These are phyloP conservation scores for Candida anutae DNA, from an alignment of 1,139 yeast species.

Conservation along the genomic window DNA sequence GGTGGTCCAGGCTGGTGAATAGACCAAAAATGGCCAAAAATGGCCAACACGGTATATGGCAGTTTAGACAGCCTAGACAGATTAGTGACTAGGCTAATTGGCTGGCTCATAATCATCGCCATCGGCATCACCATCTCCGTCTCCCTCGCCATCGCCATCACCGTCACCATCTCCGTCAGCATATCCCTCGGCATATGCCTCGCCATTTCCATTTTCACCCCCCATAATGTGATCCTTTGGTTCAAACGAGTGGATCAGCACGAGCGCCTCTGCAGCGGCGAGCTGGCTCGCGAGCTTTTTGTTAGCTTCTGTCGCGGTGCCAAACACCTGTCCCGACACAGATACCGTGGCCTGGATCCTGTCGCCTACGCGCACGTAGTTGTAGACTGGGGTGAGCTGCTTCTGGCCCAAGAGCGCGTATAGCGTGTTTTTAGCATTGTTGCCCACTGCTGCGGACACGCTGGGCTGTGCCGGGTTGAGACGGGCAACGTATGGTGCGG, in stretches of 20 bases:
- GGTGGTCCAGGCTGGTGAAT: too few species aligned
- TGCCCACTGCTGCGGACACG: slow-evolving; percentile 8
- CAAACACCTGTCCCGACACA: slow-evolving; percentile 22
- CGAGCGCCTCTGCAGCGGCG: slow-evolving; percentile 24
- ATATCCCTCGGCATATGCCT: background rate
- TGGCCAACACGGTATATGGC: too few species aligned
- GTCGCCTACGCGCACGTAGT: slow-evolving; percentile 10
- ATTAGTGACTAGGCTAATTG: background rate
- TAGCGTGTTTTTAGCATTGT: slow-evolving; percentile 18
- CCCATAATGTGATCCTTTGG: background rate
- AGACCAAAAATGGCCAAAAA: too few species aligned
- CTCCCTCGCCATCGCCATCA: background rate
- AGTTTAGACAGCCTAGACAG: too few species aligned
- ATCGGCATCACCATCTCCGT: background rate
- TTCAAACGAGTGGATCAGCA: background rate
- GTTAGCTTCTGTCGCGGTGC: slow-evolving; percentile 23
- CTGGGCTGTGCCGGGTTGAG: background rate
- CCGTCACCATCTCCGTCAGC: background rate
- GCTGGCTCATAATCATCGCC: background rate
- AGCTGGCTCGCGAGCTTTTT: slow-evolving; percentile 24
- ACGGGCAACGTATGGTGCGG: slow-evolving; percentile 2
- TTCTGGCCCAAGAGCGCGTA: slow-evolving; percentile 19
- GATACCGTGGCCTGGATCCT: slow-evolving; percentile 17
- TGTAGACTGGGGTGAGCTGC: slow-evolving; percentile 16
- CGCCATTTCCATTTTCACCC: background rate